A percentile compares a stretch with the other conserved stretches of the same genome.
Evolutionary conservation across 371 early-diverging fungal genomes (phyloP).

Genomic region (Synchytrium microbalum): DNA sequence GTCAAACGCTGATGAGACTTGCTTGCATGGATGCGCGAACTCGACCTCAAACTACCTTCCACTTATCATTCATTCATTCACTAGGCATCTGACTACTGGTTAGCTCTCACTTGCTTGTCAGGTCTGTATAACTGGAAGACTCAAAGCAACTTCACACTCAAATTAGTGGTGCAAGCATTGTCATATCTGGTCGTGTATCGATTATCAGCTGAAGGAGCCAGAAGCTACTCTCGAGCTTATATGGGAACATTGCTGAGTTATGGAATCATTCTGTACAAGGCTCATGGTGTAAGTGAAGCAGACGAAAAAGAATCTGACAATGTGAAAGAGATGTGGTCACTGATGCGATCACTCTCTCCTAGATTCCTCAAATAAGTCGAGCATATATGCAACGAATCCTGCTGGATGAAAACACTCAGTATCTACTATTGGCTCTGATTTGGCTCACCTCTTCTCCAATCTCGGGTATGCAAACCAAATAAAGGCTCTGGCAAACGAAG

Average conservation of each 20-base stretch:
- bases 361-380: conserved; percentile 55
- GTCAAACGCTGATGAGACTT: background rate
- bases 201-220: conserved; percentile 23
- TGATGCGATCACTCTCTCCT: conserved; percentile 6
- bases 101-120: background rate
- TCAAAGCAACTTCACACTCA: background rate
- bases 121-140: background rate
- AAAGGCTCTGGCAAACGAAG: conserved; percentile 1
- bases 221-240: conserved; percentile 51
- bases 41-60: background rate
- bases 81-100: background rate
- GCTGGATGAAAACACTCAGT: conserved; percentile 83
- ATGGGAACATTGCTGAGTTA: conserved; percentile 65
- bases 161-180: conserved; percentile 20
- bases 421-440: conserved; percentile 67
- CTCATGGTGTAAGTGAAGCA: conserved; percentile 59
- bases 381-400: conserved; percentile 60
- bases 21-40: background rate
- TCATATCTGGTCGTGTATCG: conserved; percentile 14
- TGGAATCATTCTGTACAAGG: conserved; percentile 80
- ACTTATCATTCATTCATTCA: background rate
- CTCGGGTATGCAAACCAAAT: conserved; percentile 41
- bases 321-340: background rate
- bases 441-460: conserved; percentile 70
- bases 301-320: background rate